Evolutionary conservation across 352 stramenopile genomes (phyloP).

Genomic region (Thraustochytrium aureum): DNA sequence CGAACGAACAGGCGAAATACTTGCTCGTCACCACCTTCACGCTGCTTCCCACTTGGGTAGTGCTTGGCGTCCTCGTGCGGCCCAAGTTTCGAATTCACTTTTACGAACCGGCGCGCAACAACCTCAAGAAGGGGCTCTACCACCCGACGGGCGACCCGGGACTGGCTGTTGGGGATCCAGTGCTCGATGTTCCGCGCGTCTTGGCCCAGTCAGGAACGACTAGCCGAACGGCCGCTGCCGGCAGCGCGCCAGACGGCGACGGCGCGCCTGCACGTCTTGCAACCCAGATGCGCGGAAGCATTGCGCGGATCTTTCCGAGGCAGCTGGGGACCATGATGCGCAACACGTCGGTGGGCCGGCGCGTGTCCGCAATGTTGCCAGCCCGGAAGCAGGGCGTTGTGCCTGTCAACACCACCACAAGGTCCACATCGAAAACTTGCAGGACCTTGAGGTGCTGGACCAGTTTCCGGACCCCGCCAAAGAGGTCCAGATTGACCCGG

Average conservation of each 20-base stretch:
- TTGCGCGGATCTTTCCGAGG: too few species aligned
- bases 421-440: slow-evolving; percentile 45
- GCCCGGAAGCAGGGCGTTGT: too few species aligned
- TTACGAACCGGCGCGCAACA: slow-evolving; percentile 44
- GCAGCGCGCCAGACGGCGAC: too few species aligned
- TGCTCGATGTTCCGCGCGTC: slow-evolving; percentile 25
- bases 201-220: too few species aligned
- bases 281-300: too few species aligned
- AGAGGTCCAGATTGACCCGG: slow-evolving; percentile 29
- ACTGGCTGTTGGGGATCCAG: slow-evolving; percentile 41
- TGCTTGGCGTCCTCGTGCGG: slow-evolving; percentile 29
- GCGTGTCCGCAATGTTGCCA: too few species aligned
- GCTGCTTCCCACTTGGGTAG: neutral
- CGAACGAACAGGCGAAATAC: slow-evolving; percentile 23
- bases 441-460: slow-evolving; percentile 6
- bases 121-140: slow-evolving; percentile 33
- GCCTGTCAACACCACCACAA: too few species aligned
- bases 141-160: slow-evolving; percentile 34
- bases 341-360: too few species aligned
- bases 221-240: too few species aligned
- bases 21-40: slow-evolving; percentile 9
- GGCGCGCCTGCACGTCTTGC: too few species aligned
- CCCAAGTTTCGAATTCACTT: slow-evolving; percentile 39
- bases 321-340: too few species aligned
- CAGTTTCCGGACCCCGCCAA: slow-evolving; percentile 6